Evolutionary conservation across 345 rosid genomes (phyloP).

Genomic region (Sisymbrium irio): DNA sequence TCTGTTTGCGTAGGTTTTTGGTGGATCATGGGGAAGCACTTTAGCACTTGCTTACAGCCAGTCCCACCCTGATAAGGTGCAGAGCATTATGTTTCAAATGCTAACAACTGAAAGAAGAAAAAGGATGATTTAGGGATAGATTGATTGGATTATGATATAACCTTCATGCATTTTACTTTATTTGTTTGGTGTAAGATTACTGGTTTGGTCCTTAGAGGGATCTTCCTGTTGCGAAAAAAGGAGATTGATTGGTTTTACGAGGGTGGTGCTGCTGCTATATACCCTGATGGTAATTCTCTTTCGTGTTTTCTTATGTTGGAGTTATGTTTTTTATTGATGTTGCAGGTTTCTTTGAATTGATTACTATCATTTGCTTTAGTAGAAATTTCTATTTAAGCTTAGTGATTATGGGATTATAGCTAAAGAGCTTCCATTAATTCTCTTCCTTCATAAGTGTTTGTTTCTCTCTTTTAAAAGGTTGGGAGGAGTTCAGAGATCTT

Average conservation of each 20-base stretch:
- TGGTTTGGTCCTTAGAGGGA: slow-evolving; percentile 88
- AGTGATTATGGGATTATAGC: background rate
- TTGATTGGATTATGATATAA: background rate
- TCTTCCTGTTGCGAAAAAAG: slow-evolving; percentile 84
- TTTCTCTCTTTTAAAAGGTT: slow-evolving; percentile 45
- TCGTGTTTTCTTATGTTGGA: background rate
- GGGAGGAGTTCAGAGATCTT: slow-evolving; percentile 94
- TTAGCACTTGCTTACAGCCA: slow-evolving; percentile 88
- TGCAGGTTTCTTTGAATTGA: background rate
- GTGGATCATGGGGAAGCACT: slow-evolving; percentile 99
- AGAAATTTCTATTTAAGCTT: background rate
- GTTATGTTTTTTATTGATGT: background rate
- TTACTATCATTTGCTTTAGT: background rate
- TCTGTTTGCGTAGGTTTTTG: slow-evolving; percentile 64
- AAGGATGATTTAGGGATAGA: background rate
- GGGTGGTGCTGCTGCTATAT: slow-evolving; percentile 95
- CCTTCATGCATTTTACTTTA: background rate
- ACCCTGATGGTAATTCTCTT: slow-evolving; percentile 72
- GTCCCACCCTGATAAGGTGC: slow-evolving; percentile 82
- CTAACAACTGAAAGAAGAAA: background rate
- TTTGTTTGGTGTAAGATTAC: slow-evolving; percentile 54
- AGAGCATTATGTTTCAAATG: background rate
- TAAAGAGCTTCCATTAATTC: background rate
- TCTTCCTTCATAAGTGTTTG: slow-evolving; percentile 15
- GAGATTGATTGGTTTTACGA: slow-evolving; percentile 98